These are phyloP conservation scores for Metschnikowia cubensis DNA, from an alignment of 805 yeast species.

Conservation along the genomic window DNA sequence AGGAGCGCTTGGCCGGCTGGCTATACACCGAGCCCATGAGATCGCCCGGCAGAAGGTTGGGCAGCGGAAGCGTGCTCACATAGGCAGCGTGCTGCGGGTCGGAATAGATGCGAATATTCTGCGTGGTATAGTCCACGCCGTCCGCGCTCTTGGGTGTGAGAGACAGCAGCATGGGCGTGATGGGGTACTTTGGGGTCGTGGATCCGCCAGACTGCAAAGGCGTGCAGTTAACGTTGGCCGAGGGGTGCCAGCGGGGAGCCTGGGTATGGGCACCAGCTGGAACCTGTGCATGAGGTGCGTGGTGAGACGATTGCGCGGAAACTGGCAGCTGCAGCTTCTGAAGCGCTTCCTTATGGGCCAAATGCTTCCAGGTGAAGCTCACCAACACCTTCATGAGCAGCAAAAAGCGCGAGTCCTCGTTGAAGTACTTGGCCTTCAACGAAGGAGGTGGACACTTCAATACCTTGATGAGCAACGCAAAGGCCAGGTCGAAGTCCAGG, in stretches of 20 bases:
- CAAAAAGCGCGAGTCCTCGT: slow-evolving; percentile 32
- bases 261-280: no score
- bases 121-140: slow-evolving; percentile 2
- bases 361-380: slow-evolving; percentile 27
- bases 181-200: slow-evolving; percentile 31
- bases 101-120: slow-evolving; percentile 20
- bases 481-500: slow-evolving; percentile 14
- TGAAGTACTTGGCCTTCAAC: slow-evolving; percentile 43
- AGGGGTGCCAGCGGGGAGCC: not conserved
- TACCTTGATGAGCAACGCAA: slow-evolving; percentile 29
- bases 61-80: slow-evolving; percentile 16
- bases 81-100: slow-evolving; percentile 13
- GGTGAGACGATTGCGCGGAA: not conserved
- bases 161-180: slow-evolving; percentile 20
- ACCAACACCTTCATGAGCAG: slow-evolving; percentile 36
- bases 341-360: slow-evolving; percentile 13
- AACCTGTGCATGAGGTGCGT: no score
- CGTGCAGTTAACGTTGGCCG: slow-evolving; percentile 2
- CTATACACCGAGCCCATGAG: slow-evolving; percentile 5
- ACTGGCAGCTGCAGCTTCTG: slow-evolving; percentile 5
- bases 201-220: slow-evolving; percentile 16
- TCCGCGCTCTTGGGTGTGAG: slow-evolving; percentile 18
- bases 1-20: slow-evolving; percentile 6
- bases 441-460: slow-evolving; percentile 46
- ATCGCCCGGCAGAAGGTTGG: slow-evolving; percentile 18